Evolutionary conservation across 345 rosid species (phyloP).

Genomic region (Mallotus nudiflorus): DNA sequence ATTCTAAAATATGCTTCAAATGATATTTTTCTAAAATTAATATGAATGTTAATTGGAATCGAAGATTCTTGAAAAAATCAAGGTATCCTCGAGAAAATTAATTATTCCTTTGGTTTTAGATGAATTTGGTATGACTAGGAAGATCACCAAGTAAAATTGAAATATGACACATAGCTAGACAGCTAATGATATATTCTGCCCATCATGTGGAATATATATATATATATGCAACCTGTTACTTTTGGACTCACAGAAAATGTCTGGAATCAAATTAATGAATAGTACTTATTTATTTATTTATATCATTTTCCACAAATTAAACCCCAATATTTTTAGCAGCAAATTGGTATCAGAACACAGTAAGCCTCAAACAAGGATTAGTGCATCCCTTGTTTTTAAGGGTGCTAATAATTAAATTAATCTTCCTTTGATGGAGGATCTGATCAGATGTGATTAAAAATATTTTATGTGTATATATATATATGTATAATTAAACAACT

Average conservation of each 20-base stretch:
- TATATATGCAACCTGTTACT: neutral
- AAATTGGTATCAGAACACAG: conserved; percentile 24
- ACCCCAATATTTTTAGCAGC: conserved; percentile 1
- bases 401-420: no score
- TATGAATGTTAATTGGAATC: neutral
- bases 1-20: no score
- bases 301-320: neutral
- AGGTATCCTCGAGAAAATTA: neutral
- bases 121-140: neutral
- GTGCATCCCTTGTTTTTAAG: no score
- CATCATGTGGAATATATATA: conserved; percentile 9
- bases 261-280: no score
- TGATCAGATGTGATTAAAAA: no score
- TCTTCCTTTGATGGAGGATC: no score
- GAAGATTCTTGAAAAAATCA: conserved; percentile 9
- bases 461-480: no score
- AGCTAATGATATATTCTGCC: neutral
- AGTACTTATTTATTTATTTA: no score
- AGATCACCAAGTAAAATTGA: conserved; percentile 1
- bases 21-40: no score
- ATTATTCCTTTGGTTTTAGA: neutral
- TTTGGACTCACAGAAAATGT: no score
- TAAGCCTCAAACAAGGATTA: neutral
- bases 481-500: no score
- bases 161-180: neutral